Percentiles rank a stretch among this genome's conserved stretches.
phyloP scores from a whole-genome alignment of 805 yeast species.

The Starmerella powellii region DNA sequence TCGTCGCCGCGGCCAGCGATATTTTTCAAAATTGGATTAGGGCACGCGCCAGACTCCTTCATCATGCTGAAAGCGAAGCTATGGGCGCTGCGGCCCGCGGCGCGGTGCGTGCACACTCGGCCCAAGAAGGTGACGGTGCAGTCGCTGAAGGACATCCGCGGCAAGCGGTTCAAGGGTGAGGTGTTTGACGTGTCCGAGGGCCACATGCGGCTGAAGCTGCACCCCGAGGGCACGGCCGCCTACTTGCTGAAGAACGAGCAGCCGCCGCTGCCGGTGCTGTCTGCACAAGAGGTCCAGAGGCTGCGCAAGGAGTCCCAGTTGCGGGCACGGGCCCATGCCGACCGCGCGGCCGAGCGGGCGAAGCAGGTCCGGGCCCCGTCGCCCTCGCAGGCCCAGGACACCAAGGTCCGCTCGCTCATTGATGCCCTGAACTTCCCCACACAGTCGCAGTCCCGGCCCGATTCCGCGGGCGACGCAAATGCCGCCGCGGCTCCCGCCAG shows the following conservation, averaged over 20 bases:
- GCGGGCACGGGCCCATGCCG: conserved; percentile 2
- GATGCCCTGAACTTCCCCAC: conserved; percentile 20
- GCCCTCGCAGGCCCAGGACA: neutral
- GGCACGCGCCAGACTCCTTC: no score
- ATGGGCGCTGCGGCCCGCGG: neutral
- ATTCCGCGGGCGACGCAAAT: neutral
- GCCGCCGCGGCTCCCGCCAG: conserved; percentile 1
- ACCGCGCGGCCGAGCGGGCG: neutral
- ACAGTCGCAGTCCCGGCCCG: no score
- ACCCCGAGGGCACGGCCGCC: conserved; percentile 59
- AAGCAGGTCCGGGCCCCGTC: neutral
- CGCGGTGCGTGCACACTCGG: conserved; percentile 20
- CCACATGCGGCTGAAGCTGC: conserved; percentile 67
- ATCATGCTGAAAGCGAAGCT: no score
- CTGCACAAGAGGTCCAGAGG: conserved; percentile 10
- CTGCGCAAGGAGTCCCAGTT: conserved; percentile 5
- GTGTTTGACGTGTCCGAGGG: conserved; percentile 65
- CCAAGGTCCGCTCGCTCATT: conserved; percentile 15
- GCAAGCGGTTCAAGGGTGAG: conserved; percentile 59
- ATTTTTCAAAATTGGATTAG: neutral
- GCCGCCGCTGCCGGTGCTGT: conserved; percentile 22
- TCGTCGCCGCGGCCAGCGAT: neutral
- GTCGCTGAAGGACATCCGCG: conserved; percentile 53
- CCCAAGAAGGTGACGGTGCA: conserved; percentile 47
- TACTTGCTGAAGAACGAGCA: conserved; percentile 38